phyloP scores from a whole-genome alignment of 2,329 filamentous ascomycete species.

The Colletotrichum nymphaeae region DNA sequence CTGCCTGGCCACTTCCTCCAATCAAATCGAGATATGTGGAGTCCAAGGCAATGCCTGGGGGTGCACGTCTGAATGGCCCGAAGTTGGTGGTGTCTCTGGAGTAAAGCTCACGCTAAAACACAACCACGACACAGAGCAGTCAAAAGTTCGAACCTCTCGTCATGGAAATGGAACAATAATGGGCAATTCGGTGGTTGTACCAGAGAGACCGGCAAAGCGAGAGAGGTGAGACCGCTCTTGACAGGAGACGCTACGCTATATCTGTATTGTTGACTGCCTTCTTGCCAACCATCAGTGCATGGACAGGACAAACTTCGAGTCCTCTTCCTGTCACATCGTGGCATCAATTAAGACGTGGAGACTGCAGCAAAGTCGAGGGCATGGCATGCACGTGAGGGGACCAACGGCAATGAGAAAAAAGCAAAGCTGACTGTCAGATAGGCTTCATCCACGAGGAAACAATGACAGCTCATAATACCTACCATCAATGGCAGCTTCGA shows the following conservation, averaged over 20 bases:
- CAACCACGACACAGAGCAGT: constrained; percentile 4
- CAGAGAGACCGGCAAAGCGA: constrained; percentile 7
- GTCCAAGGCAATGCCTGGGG: not conserved
- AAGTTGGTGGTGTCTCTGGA: not conserved
- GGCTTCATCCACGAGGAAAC: not conserved
- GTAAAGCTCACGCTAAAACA: constrained; percentile 24
- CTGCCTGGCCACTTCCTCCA: not conserved
- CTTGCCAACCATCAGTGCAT: not conserved
- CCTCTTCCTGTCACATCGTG: not conserved
- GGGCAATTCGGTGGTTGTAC: not conserved
- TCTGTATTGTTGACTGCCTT: not conserved
- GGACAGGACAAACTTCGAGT: not conserved
- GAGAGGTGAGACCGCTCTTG: not conserved
- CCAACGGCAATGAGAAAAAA: not conserved
- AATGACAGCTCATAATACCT: not conserved
- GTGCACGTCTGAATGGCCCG: constrained; percentile 3
- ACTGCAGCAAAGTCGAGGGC: not conserved
- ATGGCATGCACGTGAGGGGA: not conserved
- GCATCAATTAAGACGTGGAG: not conserved
- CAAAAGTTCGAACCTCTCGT: not conserved
- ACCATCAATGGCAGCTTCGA: not conserved
- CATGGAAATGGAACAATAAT: not conserved
- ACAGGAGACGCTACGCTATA: not conserved
- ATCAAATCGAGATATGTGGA: not conserved
- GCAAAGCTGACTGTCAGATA: constrained; percentile 5